Evolutionary conservation across 192 early-diverging fungal species (phyloP).

Genomic region (Umbelopsis sp.): DNA sequence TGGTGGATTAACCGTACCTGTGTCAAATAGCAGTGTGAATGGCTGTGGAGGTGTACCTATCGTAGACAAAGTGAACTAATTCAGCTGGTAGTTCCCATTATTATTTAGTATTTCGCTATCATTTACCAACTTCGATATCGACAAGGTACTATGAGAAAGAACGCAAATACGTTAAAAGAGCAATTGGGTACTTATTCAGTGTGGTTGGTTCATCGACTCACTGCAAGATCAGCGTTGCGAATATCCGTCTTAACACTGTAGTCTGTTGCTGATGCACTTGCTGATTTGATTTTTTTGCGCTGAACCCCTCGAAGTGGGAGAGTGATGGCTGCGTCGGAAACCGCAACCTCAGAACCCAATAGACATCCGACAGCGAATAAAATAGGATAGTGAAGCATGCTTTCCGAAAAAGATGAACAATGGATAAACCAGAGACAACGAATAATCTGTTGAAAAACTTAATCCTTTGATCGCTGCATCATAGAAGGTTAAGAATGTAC

Average conservation of each 20-base stretch:
- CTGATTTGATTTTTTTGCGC: not conserved
- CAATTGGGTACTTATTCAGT: not conserved
- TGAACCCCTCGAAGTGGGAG: slow-evolving; percentile 7
- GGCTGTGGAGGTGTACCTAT: slow-evolving; percentile 38
- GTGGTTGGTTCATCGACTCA: not conserved
- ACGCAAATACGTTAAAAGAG: not conserved
- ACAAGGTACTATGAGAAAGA: not conserved
- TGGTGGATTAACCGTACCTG: slow-evolving; percentile 7
- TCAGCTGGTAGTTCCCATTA: too few relatives aligned
- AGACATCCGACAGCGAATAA: too few relatives aligned
- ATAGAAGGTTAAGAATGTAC: too few relatives aligned
- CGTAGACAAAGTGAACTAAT: not conserved
- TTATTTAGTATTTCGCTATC: not conserved
- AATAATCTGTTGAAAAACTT: too few relatives aligned
- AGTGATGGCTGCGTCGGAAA: not conserved
- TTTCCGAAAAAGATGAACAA: too few relatives aligned
- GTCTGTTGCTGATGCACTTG: not conserved
- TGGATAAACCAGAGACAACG: too few relatives aligned
- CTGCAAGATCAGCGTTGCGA: slow-evolving; percentile 19
- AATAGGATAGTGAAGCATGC: too few relatives aligned
- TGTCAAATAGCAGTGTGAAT: slow-evolving; percentile 40
- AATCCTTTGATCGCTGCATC: too few relatives aligned
- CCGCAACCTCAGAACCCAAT: too few relatives aligned
- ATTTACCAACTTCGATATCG: slow-evolving; percentile 11
- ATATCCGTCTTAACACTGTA: not conserved